phyloP scores from a whole-genome alignment of 129 eudicot genomes.

The Chrysanthemum seticuspe region DNA sequence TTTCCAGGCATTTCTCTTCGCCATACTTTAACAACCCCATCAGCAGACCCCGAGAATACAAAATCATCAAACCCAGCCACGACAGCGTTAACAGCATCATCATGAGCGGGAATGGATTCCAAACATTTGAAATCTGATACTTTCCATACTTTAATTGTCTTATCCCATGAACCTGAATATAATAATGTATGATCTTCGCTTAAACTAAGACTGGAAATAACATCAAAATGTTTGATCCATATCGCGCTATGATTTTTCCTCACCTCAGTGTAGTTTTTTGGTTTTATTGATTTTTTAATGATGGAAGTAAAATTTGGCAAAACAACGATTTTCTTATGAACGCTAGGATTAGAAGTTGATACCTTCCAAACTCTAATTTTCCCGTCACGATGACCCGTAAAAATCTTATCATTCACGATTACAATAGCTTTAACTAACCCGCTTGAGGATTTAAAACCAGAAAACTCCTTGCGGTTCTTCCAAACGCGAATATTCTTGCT shows the following conservation, averaged over 20 bases:
- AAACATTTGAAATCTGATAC: constrained; percentile 48
- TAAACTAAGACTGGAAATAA: constrained; percentile 59
- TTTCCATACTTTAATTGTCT: constrained; percentile 62
- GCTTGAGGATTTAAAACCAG: constrained; percentile 75
- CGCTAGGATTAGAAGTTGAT: constrained; percentile 57
- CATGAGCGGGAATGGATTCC: constrained; percentile 72
- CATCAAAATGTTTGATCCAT: constrained; percentile 74
- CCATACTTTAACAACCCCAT: constrained; percentile 67
- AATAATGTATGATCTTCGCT: constrained; percentile 64
- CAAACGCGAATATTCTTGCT: constrained; percentile 84
- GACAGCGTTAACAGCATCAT: constrained; percentile 47
- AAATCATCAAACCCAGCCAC: constrained; percentile 55
- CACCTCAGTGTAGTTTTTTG: constrained; percentile 55
- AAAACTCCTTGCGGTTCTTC: constrained; percentile 75
- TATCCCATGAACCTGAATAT: constrained; percentile 74
- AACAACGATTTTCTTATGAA: constrained; percentile 58
- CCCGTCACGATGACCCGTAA: constrained; percentile 82
- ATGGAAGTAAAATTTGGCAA: constrained; percentile 58
- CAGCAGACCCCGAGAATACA: constrained; percentile 62
- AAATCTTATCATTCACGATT: constrained; percentile 55
- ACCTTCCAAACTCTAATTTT: constrained; percentile 78
- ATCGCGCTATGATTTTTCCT: constrained; percentile 42
- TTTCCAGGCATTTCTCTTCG: constrained; percentile 64
- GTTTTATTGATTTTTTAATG: constrained; percentile 60
- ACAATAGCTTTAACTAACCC: constrained; percentile 80